These are phyloP conservation scores for Zalaria obscura DNA, from an alignment of 2,329 filamentous ascomycete genomes.

Conservation along the genomic window DNA sequence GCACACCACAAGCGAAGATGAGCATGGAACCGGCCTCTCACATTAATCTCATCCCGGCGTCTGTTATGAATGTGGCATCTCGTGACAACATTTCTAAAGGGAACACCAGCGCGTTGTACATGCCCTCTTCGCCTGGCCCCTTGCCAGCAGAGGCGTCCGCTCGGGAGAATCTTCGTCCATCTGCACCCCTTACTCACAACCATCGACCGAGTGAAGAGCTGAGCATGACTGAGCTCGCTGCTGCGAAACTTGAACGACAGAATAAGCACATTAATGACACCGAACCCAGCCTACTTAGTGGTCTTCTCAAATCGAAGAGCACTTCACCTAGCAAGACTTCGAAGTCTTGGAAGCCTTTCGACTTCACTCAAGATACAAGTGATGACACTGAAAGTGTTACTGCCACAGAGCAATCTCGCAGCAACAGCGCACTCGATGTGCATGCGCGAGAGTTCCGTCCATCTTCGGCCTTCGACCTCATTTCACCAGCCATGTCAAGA, in stretches of 20 bases:
- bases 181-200: neutral
- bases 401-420: slow-evolving; percentile 1
- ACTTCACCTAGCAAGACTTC: slow-evolving; percentile 8
- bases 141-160: neutral
- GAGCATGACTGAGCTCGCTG: slow-evolving; percentile 8
- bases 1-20: slow-evolving; percentile 8
- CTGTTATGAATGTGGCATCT: neutral
- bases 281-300: slow-evolving; percentile 12
- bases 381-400: slow-evolving; percentile 7
- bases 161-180: neutral
- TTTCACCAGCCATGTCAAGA: slow-evolving; percentile 8
- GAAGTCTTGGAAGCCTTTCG: slow-evolving; percentile 15
- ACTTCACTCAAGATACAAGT: slow-evolving; percentile 9
- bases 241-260: slow-evolving; percentile 18
- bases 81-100: neutral
- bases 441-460: slow-evolving; percentile 17
- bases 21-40: slow-evolving; percentile 1
- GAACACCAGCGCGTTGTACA: neutral
- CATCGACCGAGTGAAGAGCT: slow-evolving; percentile 4
- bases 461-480: slow-evolving; percentile 12
- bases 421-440: slow-evolving; percentile 8
- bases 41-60: slow-evolving; percentile 4
- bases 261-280: slow-evolving; percentile 16
- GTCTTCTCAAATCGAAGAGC: neutral
- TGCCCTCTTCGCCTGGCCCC: slow-evolving; percentile 1